Base-by-base conservation (phyloP, 2,329 filamentous ascomycete species). In the Alternaria consortialis region DNA sequence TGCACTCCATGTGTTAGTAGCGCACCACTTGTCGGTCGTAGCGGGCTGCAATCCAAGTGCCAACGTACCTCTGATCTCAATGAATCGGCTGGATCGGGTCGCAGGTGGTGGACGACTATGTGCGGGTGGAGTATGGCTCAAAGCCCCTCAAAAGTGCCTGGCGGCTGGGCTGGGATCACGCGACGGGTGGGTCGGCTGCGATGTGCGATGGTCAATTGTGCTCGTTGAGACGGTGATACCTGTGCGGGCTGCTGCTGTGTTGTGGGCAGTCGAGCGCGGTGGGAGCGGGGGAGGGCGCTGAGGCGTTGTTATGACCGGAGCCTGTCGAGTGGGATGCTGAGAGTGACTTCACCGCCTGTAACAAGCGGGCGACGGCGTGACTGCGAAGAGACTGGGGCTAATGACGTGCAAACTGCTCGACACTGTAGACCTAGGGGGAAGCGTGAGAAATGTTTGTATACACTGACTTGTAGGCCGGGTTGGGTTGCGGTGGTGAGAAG, bases 111-210 rank as follows among this genome's bases (percentile, higher is more conserved):
- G 57, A 63, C 59, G 66, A 65, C 67, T 68, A 65, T 73, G 64
- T 72, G 66, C 62, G 70, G 66, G 66, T 62, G 70, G 67, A 73
- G 69, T 69, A 76, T 76, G 77, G 77, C 77, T 77, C 75, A 62
- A 77, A 77, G 77, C 75, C 77, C 77, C 74, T 77, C 75, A 76
- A 71, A 76, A 71, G 70, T 69, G 69, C 74, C 72, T 70, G 69
- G 65, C 71, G 71, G 75, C 70, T 71, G 63, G 66, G 66, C 43
- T 67, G 70, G 68, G 73, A 74, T 69, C 70, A 75, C 74, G 74
- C 73, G 75, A 77, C 74, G 71, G 58, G 63, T 54, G 59, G 64
- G 68, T 68, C 68, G 59, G 61, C 62, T 71, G 64, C 66, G 60
- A 60, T 58, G 59, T 59, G 69, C 57, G 56, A 52, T 58, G 53